These are phyloP conservation scores for Umbelopsis vinacea DNA, from an alignment of 192 early-diverging fungal genomes.

Conservation along the genomic window DNA sequence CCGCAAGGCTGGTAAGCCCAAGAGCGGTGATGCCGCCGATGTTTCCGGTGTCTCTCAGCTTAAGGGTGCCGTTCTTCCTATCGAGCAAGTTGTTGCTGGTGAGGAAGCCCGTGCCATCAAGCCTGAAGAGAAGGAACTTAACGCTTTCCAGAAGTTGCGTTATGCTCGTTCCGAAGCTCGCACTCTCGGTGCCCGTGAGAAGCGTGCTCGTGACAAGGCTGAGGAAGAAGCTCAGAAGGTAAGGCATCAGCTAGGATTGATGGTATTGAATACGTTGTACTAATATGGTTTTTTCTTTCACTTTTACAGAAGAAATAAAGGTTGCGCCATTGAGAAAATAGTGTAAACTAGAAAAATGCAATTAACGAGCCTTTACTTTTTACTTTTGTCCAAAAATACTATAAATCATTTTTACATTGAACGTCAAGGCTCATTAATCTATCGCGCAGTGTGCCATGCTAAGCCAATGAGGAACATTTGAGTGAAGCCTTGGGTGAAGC, in stretches of 20 bases:
- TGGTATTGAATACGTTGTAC: neutral
- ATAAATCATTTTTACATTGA: slow-evolving; percentile 22
- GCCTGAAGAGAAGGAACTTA: slow-evolving; percentile 56
- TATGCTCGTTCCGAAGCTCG: slow-evolving; percentile 77
- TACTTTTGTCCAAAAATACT: slow-evolving; percentile 12
- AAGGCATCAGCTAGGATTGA: slow-evolving; percentile 38
- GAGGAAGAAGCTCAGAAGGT: slow-evolving; percentile 83
- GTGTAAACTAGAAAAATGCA: slow-evolving; percentile 18
- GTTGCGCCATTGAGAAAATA: slow-evolving; percentile 10
- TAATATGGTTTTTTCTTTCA: neutral
- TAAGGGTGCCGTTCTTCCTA: slow-evolving; percentile 68
- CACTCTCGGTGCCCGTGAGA: slow-evolving; percentile 78
- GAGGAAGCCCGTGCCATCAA: slow-evolving; percentile 61
- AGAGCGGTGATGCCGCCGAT: slow-evolving; percentile 71
- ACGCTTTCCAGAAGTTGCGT: slow-evolving; percentile 77
- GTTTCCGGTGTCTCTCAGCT: slow-evolving; percentile 67
- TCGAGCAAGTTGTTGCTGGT: slow-evolving; percentile 57
- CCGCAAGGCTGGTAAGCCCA: slow-evolving; percentile 88
- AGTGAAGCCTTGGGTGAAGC: neutral
- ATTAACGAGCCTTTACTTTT: neutral
- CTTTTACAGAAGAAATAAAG: slow-evolving; percentile 40
- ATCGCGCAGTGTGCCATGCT: neutral
- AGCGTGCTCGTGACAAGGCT: slow-evolving; percentile 77
- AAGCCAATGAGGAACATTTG: too few relatives aligned
- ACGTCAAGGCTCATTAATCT: neutral